Percentiles rank a stretch among this genome's conserved stretches.
phyloP scores from a whole-genome alignment of 1,139 yeast genomes.

The Meyerozyma sp. region DNA sequence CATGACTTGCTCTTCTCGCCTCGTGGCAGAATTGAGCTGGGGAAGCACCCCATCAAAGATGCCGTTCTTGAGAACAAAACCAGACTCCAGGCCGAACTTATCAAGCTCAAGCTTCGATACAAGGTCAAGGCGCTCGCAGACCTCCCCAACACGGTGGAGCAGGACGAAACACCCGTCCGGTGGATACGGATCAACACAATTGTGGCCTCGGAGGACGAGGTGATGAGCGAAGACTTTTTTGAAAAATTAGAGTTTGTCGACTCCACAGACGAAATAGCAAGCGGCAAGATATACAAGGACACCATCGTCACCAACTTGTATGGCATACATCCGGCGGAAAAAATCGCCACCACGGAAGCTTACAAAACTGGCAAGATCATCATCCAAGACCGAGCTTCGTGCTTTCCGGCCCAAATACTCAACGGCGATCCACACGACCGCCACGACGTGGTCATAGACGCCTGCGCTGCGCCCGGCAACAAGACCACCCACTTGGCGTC shows the following conservation, averaged over 20 bases:
- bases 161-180: conserved; percentile 75
- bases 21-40: conserved; percentile 81
- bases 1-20: conserved; percentile 78
- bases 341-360: conserved; percentile 57
- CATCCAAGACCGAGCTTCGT: conserved; percentile 93
- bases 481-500: conserved; percentile 92
- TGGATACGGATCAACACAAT: conserved; percentile 82
- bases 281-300: conserved; percentile 67
- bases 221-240: conserved; percentile 40
- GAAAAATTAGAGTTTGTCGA: conserved; percentile 44
- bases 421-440: conserved; percentile 45
- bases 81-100: conserved; percentile 74
- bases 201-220: conserved; percentile 27
- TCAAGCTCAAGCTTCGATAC: conserved; percentile 67
- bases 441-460: conserved; percentile 66
- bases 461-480: conserved; percentile 98
- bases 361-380: conserved; percentile 75
- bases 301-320: conserved; percentile 65
- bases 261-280: conserved; percentile 39
- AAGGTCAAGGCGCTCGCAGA: conserved; percentile 40
- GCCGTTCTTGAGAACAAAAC: conserved; percentile 74
- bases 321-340: conserved; percentile 76
- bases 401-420: conserved; percentile 88
- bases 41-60: conserved; percentile 82
- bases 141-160: conserved; percentile 26